Percentiles rank a stretch among this genome's conserved stretches.
Evolutionary conservation across 148 eudicot species (phyloP).

Genomic region (Agrostemma githago): DNA sequence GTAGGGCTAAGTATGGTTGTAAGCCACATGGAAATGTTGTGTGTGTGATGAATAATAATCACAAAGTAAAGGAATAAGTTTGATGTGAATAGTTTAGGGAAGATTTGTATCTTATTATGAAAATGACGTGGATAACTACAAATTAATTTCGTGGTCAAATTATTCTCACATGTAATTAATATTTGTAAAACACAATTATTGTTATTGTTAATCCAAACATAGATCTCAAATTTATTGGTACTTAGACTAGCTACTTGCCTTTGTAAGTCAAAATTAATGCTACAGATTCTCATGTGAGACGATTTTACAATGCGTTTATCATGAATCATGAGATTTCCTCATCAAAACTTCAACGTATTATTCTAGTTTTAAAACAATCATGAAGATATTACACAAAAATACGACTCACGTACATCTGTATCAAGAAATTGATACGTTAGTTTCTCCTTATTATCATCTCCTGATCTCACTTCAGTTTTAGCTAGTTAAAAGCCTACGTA

Average conservation of each 20-base stretch:
- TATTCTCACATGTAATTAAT: neutral
- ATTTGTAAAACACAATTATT: neutral
- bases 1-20: constrained; percentile 12
- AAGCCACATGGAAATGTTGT: constrained; percentile 14
- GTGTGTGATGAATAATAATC: neutral
- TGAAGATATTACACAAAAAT: too few relatives aligned
- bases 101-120: neutral
- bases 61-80: constrained; percentile 6
- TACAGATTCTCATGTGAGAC: too few relatives aligned
- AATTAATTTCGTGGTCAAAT: constrained; percentile 11
- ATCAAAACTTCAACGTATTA: too few relatives aligned
- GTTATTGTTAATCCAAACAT: constrained; percentile 6
- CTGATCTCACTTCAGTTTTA: too few relatives aligned
- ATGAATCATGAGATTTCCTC: too few relatives aligned
- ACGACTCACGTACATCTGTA: too few relatives aligned
- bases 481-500: too few relatives aligned
- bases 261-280: neutral
- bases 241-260: neutral
- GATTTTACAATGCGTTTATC: too few relatives aligned
- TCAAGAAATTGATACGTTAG: too few relatives aligned
- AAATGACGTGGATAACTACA: constrained; percentile 18
- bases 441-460: too few relatives aligned
- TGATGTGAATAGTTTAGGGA: constrained; percentile 1
- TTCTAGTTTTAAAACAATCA: too few relatives aligned
- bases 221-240: neutral